Conservation (phyloP, 2,329 filamentous ascomycete genomes). For the Cryphonectria parasitica region DNA sequence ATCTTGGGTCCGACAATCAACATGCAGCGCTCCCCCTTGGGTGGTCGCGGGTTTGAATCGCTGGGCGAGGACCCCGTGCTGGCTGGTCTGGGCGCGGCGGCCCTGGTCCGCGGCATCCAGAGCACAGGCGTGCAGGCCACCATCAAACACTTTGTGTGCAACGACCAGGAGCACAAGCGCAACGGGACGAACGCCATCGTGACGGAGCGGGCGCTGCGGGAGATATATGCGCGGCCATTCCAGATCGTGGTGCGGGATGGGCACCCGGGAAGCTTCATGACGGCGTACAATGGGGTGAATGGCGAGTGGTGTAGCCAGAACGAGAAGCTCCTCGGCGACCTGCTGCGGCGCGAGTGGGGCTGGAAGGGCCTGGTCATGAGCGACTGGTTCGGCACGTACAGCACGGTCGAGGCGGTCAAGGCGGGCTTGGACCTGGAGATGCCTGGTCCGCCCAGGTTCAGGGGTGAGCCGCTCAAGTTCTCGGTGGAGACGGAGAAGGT, state of each 20-base stretch:
- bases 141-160: slow-evolving; percentile 65
- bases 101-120: slow-evolving; percentile 59
- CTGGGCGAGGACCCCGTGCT: slow-evolving; percentile 62
- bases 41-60: slow-evolving; percentile 64
- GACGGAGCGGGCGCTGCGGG: slow-evolving; percentile 59
- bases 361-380: slow-evolving; percentile 63
- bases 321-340: slow-evolving; percentile 51
- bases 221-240: slow-evolving; percentile 63
- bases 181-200: slow-evolving; percentile 59
- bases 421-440: slow-evolving; percentile 64
- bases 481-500: slow-evolving; percentile 61
- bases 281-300: slow-evolving; percentile 63
- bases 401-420: slow-evolving; percentile 52
- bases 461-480: slow-evolving; percentile 56
- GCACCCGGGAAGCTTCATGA: slow-evolving; percentile 60
- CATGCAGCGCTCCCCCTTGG: slow-evolving; percentile 63
- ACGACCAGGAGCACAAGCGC: slow-evolving; percentile 63
- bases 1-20: slow-evolving; percentile 67
- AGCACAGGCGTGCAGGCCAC: slow-evolving; percentile 59
- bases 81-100: slow-evolving; percentile 57
- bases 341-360: slow-evolving; percentile 61
- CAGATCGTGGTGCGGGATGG: slow-evolving; percentile 58
- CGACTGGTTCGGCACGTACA: slow-evolving; percentile 64
- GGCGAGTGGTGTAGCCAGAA: slow-evolving; percentile 60
- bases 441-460: slow-evolving; percentile 58